A percentile compares a stretch with the other conserved stretches of the same genome.
Evolutionary conservation across 345 rosid species (phyloP).

Genomic region (Leavenworthia alabamica): DNA sequence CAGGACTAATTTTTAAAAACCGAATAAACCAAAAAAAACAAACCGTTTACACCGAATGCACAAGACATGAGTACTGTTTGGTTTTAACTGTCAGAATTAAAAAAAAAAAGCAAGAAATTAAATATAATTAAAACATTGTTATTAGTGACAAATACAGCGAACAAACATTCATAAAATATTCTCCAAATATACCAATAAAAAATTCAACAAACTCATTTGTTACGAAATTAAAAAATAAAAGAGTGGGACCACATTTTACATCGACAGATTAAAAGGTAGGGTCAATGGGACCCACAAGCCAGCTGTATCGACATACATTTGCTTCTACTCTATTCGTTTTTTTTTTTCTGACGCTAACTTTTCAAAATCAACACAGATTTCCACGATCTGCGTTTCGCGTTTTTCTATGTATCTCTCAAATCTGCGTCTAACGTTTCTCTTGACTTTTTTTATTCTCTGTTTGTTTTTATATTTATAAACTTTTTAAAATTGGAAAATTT

Average conservation of each 20-base stretch:
- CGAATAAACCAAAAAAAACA: no score
- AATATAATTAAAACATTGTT: not conserved
- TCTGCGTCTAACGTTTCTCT: constrained; percentile 22
- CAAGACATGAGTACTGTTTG: not conserved
- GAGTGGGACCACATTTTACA: constrained; percentile 24
- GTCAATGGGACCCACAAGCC: constrained; percentile 20
- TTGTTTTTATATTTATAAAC: not conserved
- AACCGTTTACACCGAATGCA: no score
- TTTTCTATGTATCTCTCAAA: not conserved
- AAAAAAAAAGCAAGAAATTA: not conserved
- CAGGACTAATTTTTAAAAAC: no score
- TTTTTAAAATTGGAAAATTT: no score
- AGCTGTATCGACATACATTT: constrained; percentile 31
- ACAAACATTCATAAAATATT: constrained; percentile 34
- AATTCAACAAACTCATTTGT: constrained; percentile 19
- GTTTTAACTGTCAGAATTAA: constrained; percentile 4
- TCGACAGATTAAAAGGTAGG: constrained; percentile 30
- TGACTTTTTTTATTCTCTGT: no score
- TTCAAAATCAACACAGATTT: constrained; percentile 9
- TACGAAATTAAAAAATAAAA: not conserved
- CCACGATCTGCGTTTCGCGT: constrained; percentile 32
- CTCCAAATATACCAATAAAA: not conserved
- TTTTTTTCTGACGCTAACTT: constrained; percentile 1
- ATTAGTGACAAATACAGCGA: constrained; percentile 34
- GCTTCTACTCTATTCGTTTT: constrained; percentile 11